These are phyloP conservation scores for Phaeosphaeria sp. DNA, from an alignment of 2,329 filamentous ascomycete genomes.

Conservation along the genomic window DNA sequence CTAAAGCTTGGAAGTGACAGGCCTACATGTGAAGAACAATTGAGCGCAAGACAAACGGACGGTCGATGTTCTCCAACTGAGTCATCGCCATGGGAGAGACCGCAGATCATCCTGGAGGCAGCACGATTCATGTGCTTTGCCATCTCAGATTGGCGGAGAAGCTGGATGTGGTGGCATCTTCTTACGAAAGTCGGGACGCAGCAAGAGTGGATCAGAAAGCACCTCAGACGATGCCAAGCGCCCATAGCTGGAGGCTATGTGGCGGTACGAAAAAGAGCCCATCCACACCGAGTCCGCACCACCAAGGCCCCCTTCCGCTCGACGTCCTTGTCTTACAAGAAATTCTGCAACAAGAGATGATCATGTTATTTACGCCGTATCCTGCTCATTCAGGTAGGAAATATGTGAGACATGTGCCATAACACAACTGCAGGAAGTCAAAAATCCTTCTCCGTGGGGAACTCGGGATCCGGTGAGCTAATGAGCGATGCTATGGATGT, in stretches of 20 bases:
- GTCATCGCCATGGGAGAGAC: neutral
- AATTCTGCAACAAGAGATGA: neutral
- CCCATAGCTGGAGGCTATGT: neutral
- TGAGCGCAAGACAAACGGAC: neutral
- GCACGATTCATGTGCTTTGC: neutral
- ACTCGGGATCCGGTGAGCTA: neutral
- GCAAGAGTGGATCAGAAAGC: neutral
- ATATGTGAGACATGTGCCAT: too few species aligned
- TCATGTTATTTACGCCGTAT: neutral
- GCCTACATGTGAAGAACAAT: too few species aligned
- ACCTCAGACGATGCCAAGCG: neutral
- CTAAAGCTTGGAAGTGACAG: too few species aligned
- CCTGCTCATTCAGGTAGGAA: neutral
- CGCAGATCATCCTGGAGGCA: neutral
- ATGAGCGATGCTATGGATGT: constrained; percentile 1
- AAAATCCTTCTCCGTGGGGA: neutral
- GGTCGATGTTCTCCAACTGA: neutral
- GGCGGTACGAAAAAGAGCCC: neutral
- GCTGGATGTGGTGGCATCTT: neutral
- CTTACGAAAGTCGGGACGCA: neutral
- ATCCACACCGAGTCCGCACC: neutral
- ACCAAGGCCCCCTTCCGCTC: neutral
- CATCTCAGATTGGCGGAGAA: neutral
- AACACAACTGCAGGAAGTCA: neutral
- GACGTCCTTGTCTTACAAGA: neutral